Conservation (phyloP, 768 basidiomycete genomes). For the Lepiota brunneoincarnata region DNA sequence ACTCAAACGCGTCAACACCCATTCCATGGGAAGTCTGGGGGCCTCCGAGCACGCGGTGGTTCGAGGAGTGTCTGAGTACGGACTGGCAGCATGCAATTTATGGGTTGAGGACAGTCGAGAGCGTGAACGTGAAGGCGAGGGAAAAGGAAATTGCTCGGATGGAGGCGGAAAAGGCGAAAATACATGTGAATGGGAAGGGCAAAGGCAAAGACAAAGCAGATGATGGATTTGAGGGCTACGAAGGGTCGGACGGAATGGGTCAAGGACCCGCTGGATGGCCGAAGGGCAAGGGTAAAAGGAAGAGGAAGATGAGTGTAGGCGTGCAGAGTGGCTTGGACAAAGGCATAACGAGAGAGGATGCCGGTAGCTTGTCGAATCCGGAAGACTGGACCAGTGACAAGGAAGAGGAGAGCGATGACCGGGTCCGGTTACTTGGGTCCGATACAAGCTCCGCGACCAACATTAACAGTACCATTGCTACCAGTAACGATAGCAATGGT, state of each 20-base stretch:
- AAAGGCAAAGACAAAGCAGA: constrained; percentile 1
- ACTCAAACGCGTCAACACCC: constrained; percentile 11
- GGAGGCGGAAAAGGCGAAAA: constrained; percentile 2
- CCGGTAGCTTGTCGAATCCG: background rate
- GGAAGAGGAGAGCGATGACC: background rate
- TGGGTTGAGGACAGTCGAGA: constrained; percentile 49
- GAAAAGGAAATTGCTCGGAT: constrained; percentile 8
- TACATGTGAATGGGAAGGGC: background rate
- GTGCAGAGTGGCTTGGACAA: background rate
- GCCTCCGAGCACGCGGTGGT: constrained; percentile 51
- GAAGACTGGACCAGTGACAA: background rate
- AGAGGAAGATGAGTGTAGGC: constrained; percentile 2
- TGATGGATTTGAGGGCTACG: background rate
- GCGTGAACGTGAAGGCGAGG: constrained; percentile 24
- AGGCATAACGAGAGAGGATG: too few species aligned
- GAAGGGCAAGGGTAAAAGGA: constrained; percentile 4
- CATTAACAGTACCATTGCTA: too few species aligned
- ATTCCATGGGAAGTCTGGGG: constrained; percentile 53
- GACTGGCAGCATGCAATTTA: constrained; percentile 58
- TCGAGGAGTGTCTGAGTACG: constrained; percentile 44
- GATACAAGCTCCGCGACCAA: too few species aligned
- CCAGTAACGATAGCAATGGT: background rate
- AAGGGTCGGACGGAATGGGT: constrained; percentile 6
- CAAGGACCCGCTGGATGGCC: constrained; percentile 1
- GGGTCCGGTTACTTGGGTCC: background rate